Percentiles rank a stretch among this genome's conserved stretches.
Conservation (phyloP, 805 yeast genomes). For the Dipodascus geniculatus region DNA sequence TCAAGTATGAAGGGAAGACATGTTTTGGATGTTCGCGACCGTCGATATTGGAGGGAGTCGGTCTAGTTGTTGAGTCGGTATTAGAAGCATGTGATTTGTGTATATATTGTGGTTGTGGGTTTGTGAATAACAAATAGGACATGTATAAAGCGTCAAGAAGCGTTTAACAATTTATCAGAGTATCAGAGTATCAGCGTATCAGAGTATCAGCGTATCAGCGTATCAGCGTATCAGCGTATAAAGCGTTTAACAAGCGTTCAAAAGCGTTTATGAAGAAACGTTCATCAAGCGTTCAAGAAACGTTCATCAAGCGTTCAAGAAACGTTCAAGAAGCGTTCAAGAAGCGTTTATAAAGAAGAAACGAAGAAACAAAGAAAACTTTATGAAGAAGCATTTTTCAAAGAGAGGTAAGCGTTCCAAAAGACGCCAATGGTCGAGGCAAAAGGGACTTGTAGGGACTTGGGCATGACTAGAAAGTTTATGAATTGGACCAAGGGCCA, state of each 20-base stretch:
- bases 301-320: too few species aligned
- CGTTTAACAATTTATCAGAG: too few species aligned
- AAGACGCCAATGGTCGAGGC: conserved; percentile 71
- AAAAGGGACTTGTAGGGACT: conserved; percentile 81
- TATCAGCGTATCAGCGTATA: too few species aligned
- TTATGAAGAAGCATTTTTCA: conserved; percentile 51
- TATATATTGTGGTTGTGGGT: conserved; percentile 18
- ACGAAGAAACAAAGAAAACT: too few species aligned
- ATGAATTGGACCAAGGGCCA: conserved; percentile 84
- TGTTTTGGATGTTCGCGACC: conserved; percentile 21
- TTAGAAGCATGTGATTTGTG: conserved; percentile 20
- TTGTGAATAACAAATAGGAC: conserved; percentile 2
- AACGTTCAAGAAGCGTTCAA: too few species aligned
- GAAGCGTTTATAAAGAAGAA: too few species aligned
- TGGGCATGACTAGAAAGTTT: conserved; percentile 70
- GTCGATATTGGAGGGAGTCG: conserved; percentile 3
- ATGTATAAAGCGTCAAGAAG: too few species aligned
- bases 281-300: too few species aligned
- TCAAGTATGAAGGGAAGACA: conserved; percentile 14
- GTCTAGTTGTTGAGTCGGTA: conserved; percentile 10
- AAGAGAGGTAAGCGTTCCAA: conserved; percentile 89
- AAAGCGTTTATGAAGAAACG: too few species aligned
- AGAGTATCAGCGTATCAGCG: too few species aligned
- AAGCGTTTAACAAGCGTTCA: too few species aligned
- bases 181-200: too few species aligned